phyloP scores from a whole-genome alignment of 2,329 filamentous ascomycete genomes.

The Colletotrichum gloeosporioides region DNA sequence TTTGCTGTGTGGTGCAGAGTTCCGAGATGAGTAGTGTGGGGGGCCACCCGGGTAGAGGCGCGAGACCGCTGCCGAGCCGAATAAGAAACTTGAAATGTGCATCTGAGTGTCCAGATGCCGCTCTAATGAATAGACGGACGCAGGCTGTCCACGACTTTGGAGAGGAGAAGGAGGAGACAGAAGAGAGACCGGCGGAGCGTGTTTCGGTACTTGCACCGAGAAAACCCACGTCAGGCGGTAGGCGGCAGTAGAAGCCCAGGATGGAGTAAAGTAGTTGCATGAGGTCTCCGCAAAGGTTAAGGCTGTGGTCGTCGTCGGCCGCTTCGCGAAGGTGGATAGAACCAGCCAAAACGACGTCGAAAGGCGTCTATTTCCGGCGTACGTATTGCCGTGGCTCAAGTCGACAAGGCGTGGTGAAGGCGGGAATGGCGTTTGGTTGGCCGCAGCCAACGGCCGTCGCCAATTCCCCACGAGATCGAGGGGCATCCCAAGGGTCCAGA shows the following conservation, averaged over 20 bases:
- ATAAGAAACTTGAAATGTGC: constrained; percentile 1
- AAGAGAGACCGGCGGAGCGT: background rate
- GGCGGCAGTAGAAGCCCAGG: background rate
- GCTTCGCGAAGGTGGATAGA: constrained; percentile 3
- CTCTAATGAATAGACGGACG: background rate
- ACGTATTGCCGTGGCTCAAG: background rate
- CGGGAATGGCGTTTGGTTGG: constrained; percentile 18
- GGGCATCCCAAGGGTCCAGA: constrained; percentile 12
- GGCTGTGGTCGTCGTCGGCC: background rate
- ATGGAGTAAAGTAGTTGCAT: background rate
- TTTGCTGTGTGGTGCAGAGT: constrained; percentile 13
- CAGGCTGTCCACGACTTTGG: background rate
- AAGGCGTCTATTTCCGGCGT: constrained; percentile 7
- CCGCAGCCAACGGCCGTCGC: constrained; percentile 8
- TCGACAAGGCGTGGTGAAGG: background rate
- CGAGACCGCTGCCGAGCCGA: background rate
- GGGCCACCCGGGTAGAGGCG: background rate
- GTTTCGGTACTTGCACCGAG: background rate
- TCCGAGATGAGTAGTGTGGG: constrained; percentile 16
- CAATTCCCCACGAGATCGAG: constrained; percentile 24
- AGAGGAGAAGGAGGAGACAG: background rate
- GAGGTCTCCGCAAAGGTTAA: constrained; percentile 6
- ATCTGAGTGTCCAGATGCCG: background rate
- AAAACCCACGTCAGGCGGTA: background rate
- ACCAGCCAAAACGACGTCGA: background rate